These are phyloP conservation scores for Hydnomerulius pinastri DNA, from an alignment of 768 basidiomycete species.

Conservation along the genomic window DNA sequence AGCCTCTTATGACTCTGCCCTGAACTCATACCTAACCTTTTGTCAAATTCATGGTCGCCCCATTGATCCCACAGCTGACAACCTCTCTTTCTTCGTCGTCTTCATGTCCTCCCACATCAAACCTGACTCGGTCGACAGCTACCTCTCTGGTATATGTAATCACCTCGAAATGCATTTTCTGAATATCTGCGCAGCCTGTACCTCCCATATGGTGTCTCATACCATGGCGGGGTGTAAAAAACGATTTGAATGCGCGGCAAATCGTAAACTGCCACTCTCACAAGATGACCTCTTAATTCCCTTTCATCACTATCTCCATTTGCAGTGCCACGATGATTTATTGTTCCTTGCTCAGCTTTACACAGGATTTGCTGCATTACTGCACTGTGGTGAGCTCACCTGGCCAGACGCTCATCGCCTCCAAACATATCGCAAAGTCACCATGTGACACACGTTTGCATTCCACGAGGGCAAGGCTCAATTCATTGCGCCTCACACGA, in stretches of 20 bases:
- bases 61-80: conserved; percentile 20
- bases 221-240: conserved; percentile 35
- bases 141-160: conserved; percentile 40
- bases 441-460: conserved; percentile 10
- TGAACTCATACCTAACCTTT: neutral
- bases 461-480: neutral
- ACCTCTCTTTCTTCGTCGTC: conserved; percentile 37
- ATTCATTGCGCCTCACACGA: conserved; percentile 39
- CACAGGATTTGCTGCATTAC: conserved; percentile 26
- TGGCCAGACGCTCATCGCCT: conserved; percentile 19
- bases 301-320: conserved; percentile 21
- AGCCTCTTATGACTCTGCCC: neutral
- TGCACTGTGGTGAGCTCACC: conserved; percentile 30
- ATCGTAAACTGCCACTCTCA: conserved; percentile 20
- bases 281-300: conserved; percentile 16
- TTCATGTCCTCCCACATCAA: conserved; percentile 39
- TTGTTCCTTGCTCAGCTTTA: conserved; percentile 33
- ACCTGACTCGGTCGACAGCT: conserved; percentile 35
- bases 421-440: conserved; percentile 17
- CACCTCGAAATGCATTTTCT: conserved; percentile 35
- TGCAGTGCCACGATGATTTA: conserved; percentile 15
- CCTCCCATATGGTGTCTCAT: conserved; percentile 21
- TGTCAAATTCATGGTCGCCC: neutral
- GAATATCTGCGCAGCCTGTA: conserved; percentile 11
- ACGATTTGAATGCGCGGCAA: conserved; percentile 10